Evolutionary conservation across 2,329 filamentous ascomycete species (phyloP).

Genomic region (Colletotrichum sp.): DNA sequence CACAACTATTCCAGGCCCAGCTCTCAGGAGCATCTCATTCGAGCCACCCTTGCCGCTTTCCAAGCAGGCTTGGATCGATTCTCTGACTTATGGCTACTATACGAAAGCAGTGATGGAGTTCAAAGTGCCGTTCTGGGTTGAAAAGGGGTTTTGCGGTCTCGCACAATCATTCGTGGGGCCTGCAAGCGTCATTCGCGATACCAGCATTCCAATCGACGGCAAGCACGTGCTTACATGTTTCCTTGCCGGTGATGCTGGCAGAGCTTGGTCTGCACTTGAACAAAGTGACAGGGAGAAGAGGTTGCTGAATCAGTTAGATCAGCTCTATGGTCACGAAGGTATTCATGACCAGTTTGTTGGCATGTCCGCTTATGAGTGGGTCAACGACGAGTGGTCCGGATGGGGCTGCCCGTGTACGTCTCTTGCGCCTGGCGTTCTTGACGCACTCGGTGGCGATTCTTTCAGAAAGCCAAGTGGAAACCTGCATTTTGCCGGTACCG

Average conservation of each 20-base stretch:
- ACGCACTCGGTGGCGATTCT: constrained; percentile 31
- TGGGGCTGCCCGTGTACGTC: constrained; percentile 44
- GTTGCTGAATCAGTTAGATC: constrained; percentile 31
- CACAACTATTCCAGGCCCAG: constrained; percentile 50
- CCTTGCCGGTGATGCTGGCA: constrained; percentile 39
- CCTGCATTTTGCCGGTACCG: constrained; percentile 54
- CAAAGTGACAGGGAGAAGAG: constrained; percentile 22
- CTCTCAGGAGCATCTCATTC: constrained; percentile 51
- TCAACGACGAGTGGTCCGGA: constrained; percentile 40
- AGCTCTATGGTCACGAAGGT: constrained; percentile 24
- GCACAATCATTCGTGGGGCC: constrained; percentile 51
- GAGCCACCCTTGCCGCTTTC: constrained; percentile 45
- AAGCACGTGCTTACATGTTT: constrained; percentile 45
- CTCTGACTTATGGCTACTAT: constrained; percentile 50
- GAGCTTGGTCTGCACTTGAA: constrained; percentile 32
- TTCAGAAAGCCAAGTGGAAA: constrained; percentile 41
- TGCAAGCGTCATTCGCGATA: constrained; percentile 50
- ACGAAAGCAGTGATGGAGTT: constrained; percentile 55
- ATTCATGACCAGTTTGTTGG: constrained; percentile 31
- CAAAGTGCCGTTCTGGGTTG: constrained; percentile 41
- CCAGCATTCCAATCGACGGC: constrained; percentile 29
- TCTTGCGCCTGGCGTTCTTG: constrained; percentile 42
- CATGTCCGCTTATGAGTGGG: constrained; percentile 42
- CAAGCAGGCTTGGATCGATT: constrained; percentile 39
- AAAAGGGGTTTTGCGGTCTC: constrained; percentile 48